Evolutionary conservation across 768 basidiomycete species (phyloP), one percentile per base, ranked within the genome.

Genomic region (Pleurotus giganteus): DNA sequence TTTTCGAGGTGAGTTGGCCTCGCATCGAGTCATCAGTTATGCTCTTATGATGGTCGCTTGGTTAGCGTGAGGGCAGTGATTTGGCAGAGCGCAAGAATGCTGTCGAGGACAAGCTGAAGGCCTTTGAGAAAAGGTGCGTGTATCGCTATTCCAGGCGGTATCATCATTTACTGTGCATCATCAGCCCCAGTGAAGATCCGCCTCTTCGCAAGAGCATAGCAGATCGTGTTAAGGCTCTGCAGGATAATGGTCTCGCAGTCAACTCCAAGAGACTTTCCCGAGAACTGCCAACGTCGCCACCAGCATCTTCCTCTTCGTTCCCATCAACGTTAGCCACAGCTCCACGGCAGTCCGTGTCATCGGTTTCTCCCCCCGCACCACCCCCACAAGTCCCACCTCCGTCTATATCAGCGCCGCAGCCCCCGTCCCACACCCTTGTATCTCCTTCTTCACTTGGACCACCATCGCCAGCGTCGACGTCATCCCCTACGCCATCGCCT

Each of bases 141-240:
- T 55, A 37, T 51, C 56, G 13, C 57, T 19, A 44, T 55, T 41
- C 39, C n/a, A 51, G 15, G 43, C 28, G 24, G 17, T 28, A 17
- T 26, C 11, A 13, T 49, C 52, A 29, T 31, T 44, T 37, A 36
- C 19, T 17, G 17, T 56, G 37, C 7, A 55, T 61, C 52, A 59
- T 54, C 58, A 46, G 41, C 51, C n/a, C 52, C 64, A 34, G 42
- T 53, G n/a, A 70, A 74, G 21, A 29, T 23, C 56, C 77, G 71
- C 32, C 67, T 76, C 13, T 72, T 74, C 37, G 69, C 60, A 50
- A 77, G 77, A 57, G 83, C 47, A 91, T 96, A 56, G 88, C 88
- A 23, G 92, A 93, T 71, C 82, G 94, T 47, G 78, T 94, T 71
- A 83, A 80, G 60, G 83, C 88, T 13, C 70, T 96, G 17, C 80